Base-by-base conservation (phyloP, 1,284 basidiomycete species). In the Ustilago trichophora region DNA sequence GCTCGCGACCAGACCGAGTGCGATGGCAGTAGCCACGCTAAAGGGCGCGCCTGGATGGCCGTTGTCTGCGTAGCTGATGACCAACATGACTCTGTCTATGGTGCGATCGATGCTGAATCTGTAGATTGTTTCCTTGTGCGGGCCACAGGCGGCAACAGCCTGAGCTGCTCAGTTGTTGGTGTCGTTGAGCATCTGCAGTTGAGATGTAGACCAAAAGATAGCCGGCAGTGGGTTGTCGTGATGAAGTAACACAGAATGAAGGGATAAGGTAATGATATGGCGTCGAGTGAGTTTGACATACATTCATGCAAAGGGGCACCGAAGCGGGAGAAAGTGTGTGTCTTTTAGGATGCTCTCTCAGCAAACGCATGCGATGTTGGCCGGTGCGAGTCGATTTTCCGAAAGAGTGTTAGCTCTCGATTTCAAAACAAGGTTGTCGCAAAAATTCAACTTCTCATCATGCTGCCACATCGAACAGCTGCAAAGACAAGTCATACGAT, bases 1-100 rank as follows among this genome's bases (percentile, higher is more conserved):
- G 24, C 91, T 93, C 21, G 92, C 91, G 13, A 93, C 79, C 25
- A 98, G 87, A 26, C 93, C 93, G 59, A 95, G 85, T 7, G 59
- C 55, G 33, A 78, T 78, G 24, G 76, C 76, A 4, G 65, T 57
- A 4, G 75, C 62, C 21, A 78, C 76, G 51, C 57, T 55, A 49
- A 70, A 53, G 6, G 56, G 59, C 19, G 65, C 57, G 26, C 63
- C 34, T 12, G 42, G 48, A 21, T 56, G 48, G 3, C 31, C 45
- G 4, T 52, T 53, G 11, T 29, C 49, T 5, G 27, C 24, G 5
- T 13, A 22, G 25, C 7, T 26, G 34, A 35, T 35, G 41, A 5
- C 16, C 41, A 44, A 38, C 60, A 64, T 64, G 9, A 32, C 16
- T 26, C n/a, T 29, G 27, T 29, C 27, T 13, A 29, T n/a, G n/a